A percentile compares a stretch with the other conserved stretches of the same genome.
Evolutionary conservation across 1,284 basidiomycete species (phyloP).

Genomic region (Tylopilus sp.): DNA sequence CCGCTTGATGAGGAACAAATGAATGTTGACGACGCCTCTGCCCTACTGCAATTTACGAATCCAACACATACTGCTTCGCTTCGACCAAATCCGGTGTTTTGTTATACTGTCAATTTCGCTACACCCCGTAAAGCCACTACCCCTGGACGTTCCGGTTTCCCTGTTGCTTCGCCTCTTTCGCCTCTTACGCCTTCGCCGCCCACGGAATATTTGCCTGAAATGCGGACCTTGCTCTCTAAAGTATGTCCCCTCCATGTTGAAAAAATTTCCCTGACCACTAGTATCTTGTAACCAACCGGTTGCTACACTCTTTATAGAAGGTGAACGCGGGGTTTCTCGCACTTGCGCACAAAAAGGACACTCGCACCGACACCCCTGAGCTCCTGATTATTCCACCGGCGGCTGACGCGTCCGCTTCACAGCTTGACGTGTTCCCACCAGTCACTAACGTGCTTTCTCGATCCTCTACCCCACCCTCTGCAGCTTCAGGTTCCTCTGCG

Average conservation of each 20-base stretch:
- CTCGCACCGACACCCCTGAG: neutral
- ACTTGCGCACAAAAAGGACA: neutral
- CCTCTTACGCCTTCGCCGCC: constrained; percentile 30
- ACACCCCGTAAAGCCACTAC: constrained; percentile 17
- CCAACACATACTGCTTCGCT: constrained; percentile 7
- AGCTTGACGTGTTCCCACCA: neutral
- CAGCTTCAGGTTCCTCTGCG: neutral
- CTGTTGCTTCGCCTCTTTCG: constrained; percentile 25
- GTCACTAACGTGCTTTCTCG: neutral
- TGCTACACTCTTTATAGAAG: neutral
- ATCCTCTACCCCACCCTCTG: constrained; percentile 6
- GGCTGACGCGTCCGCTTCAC: constrained; percentile 4
- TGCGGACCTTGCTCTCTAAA: constrained; percentile 13
- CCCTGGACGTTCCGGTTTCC: neutral
- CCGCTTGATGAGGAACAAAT: constrained; percentile 21
- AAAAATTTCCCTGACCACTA: constrained; percentile 6
- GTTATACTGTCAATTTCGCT: constrained; percentile 30
- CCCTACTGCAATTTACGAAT: constrained; percentile 23
- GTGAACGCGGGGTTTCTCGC: constrained; percentile 1
- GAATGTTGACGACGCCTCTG: constrained; percentile 13
- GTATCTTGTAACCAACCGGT: neutral
- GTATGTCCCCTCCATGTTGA: constrained; percentile 12
- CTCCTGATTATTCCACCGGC: neutral
- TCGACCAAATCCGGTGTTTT: constrained; percentile 11
- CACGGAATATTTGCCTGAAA: constrained; percentile 2